Base-by-base conservation (phyloP, 805 yeast genomes). In the Metschnikowia colocasiae region DNA sequence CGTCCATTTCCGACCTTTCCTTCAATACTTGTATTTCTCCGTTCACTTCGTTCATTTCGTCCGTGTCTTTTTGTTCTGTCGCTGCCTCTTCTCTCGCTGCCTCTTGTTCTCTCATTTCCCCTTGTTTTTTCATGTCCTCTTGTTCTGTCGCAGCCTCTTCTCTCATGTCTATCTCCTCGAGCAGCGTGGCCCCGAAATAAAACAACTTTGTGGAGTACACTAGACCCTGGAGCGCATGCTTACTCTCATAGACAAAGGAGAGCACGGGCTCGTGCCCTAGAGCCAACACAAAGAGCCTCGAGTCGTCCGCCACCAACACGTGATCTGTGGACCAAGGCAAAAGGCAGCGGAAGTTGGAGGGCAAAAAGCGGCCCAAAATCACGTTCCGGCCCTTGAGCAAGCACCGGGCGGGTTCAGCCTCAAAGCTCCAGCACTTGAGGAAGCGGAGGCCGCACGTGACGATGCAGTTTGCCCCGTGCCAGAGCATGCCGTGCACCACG, bases 401-500 rank as follows among this genome's bases (percentile, higher is more conserved):
- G 2, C 29, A 32, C 16, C 47, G 50, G 6, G 48, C 34, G n/a
- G n/a, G n/a, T n/a, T n/a, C n/a, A n/a, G n/a, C n/a, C n/a, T 51
- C 63, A 32, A 76, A 63, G 51, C 68, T 74, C 92, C 92, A 85
- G 0, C 81, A 63, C 46, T 83, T 80, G 15, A 84, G 64, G 50
- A 81, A 77, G 26, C 91, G 70, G 12, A 80, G 63, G 0, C 92
- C 92, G 39, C 74, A 63, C 0, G 89, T 82, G 3, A 82, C 63
- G 5, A 83, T 60, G 18, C 36, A 13, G 9, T 35, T 47, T 2
- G 42, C 5, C 10, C 43, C 51, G 47, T 76, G 67, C 91, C 91
- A 85, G 4, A 72, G 42, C 34, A 85, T 57, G 33, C 76, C 80
- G 52, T 78, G 72, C 6, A 85, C 73, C 9, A 73, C 69, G 0